phyloP scores from a whole-genome alignment of 495 filamentous ascomycete species.

The Saxophila tyrrhenica region DNA sequence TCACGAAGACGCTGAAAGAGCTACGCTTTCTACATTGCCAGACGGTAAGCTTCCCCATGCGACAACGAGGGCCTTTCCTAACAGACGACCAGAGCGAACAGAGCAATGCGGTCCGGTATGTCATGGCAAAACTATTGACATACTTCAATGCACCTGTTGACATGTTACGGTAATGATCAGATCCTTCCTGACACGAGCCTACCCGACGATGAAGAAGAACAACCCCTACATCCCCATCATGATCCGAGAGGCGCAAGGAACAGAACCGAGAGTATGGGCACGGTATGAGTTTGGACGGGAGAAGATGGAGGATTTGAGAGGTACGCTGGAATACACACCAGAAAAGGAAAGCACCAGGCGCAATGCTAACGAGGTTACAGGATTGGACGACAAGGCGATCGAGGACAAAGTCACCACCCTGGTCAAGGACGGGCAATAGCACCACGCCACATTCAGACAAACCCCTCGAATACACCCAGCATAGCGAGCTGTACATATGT shows the following conservation, averaged over 20 bases:
- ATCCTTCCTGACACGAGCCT: constrained; percentile 79
- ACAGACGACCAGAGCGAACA: not conserved
- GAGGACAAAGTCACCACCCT: constrained; percentile 75
- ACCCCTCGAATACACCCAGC: not conserved
- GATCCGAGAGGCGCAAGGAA: constrained; percentile 78
- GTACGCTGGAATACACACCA: constrained; percentile 39
- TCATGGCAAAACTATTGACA: too few species aligned
- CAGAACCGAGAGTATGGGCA: constrained; percentile 75
- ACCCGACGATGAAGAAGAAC: constrained; percentile 98
- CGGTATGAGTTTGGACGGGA: constrained; percentile 88
- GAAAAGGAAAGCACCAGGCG: too few species aligned
- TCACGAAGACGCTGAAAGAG: constrained; percentile 80
- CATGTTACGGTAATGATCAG: too few species aligned
- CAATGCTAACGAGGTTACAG: constrained; percentile 36
- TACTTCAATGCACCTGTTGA: too few species aligned
- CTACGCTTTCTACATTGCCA: constrained; percentile 96
- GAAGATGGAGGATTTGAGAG: constrained; percentile 69
- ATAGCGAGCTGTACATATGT: constrained; percentile 9
- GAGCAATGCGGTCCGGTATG: not conserved
- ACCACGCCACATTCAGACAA: not conserved
- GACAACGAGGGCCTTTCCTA: constrained; percentile 11
- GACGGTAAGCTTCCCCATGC: constrained; percentile 72
- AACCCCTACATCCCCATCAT: constrained; percentile 92
- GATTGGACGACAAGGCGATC: constrained; percentile 81
- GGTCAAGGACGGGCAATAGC: constrained; percentile 47